These are phyloP conservation scores for Suhomyces taliae DNA, from an alignment of 1,139 yeast species.

Conservation along the genomic window DNA sequence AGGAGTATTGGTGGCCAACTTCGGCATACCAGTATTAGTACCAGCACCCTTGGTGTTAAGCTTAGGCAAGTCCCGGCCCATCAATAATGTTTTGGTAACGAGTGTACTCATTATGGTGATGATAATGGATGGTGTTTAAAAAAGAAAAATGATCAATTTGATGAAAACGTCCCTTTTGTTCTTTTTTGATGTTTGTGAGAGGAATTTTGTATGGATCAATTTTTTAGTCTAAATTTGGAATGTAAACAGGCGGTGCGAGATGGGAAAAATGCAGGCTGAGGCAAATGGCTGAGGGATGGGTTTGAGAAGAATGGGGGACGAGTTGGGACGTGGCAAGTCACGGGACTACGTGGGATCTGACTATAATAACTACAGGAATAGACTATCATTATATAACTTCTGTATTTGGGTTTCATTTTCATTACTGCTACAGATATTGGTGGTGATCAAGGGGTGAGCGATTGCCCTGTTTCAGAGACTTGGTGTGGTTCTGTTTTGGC, in stretches of 20 bases:
- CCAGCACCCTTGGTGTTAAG: slow-evolving; percentile 9
- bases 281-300: neutral
- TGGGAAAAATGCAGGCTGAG: neutral
- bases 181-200: slow-evolving; percentile 1
- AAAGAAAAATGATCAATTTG: neutral
- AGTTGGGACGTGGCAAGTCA: neutral
- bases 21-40: slow-evolving; percentile 1
- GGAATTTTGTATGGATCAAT: slow-evolving; percentile 1
- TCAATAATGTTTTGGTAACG: slow-evolving; percentile 2
- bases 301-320: no score
- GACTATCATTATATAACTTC: no score
- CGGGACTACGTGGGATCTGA: neutral
- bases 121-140: neutral
- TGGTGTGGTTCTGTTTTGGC: neutral
- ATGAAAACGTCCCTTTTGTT: neutral
- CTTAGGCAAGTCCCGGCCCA: slow-evolving; percentile 8
- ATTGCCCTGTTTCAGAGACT: no score
- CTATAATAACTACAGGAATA: no score
- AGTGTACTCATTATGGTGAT: slow-evolving; percentile 3
- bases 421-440: neutral
- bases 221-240: slow-evolving; percentile 11
- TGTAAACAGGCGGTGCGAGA: slow-evolving; percentile 9
- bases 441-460: neutral
- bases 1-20: slow-evolving; percentile 14
- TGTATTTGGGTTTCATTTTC: no score